Percentiles rank a stretch among this genome's conserved stretches.
phyloP scores from a whole-genome alignment of 306 rosid species.

The Fragaria vesca region DNA sequence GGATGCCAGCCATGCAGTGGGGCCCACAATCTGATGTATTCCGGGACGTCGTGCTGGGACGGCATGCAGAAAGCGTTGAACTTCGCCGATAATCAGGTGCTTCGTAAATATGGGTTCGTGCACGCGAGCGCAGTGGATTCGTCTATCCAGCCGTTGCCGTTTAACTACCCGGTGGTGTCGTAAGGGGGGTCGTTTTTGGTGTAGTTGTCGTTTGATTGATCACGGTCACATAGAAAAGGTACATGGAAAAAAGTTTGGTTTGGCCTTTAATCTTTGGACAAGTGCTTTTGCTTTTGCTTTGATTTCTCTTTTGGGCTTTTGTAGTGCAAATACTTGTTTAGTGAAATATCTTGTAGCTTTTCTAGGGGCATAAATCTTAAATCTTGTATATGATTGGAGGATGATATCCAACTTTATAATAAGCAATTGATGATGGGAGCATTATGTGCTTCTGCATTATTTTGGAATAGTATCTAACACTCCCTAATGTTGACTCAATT shows the following conservation, averaged over 20 bases:
- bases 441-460: not conserved
- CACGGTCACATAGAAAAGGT: not conserved
- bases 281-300: not conserved
- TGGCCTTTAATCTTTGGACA: not conserved
- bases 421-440: not conserved
- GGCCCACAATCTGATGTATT: slow-evolving; percentile 53
- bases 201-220: not conserved
- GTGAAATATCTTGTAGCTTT: not conserved
- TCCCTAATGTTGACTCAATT: not conserved
- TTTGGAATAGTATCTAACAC: not conserved
- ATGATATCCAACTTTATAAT: slow-evolving; percentile 7
- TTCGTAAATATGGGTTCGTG: slow-evolving; percentile 56
- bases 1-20: slow-evolving; percentile 98
- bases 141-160: slow-evolving; percentile 44
- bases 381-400: slow-evolving; percentile 19
- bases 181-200: not conserved
- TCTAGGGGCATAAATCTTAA: slow-evolving; percentile 1
- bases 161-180: slow-evolving; percentile 49
- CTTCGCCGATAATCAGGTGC: slow-evolving; percentile 86
- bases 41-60: slow-evolving; percentile 62
- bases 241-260: not conserved
- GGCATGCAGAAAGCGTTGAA: slow-evolving; percentile 63
- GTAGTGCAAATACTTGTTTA: not conserved
- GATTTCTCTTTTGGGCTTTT: not conserved
- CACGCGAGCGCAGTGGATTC: slow-evolving; percentile 40